Conservation (phyloP, 73 alveolate species). For the Paramecium pentaurelia region DNA sequence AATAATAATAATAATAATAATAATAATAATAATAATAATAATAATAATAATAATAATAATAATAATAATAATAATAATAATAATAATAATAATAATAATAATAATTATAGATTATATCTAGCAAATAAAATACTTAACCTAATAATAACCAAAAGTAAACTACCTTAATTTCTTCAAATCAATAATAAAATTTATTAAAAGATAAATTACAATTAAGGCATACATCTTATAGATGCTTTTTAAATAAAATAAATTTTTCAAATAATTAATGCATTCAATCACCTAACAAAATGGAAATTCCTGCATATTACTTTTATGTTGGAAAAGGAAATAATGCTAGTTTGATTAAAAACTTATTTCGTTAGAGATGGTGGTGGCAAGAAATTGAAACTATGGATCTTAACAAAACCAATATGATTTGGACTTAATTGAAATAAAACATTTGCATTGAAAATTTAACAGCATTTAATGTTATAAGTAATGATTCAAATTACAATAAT, state of each 20-base stretch:
- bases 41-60: background rate
- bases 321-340: conserved; percentile 84
- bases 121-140: background rate
- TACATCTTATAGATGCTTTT: conserved; percentile 38
- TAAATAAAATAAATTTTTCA: conserved; percentile 37
- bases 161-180: background rate
- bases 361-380: conserved; percentile 86
- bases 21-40: background rate
- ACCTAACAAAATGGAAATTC: conserved; percentile 35
- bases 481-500: conserved; percentile 8
- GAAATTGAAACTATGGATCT: conserved; percentile 57
- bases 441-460: background rate
- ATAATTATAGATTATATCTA: background rate
- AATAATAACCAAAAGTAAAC: background rate
- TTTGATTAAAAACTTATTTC: conserved; percentile 66
- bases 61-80: background rate
- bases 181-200: background rate
- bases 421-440: conserved; percentile 51
- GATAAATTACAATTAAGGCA: background rate
- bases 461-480: background rate
- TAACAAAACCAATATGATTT: background rate
- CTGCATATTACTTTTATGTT: conserved; percentile 69
- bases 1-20: background rate
- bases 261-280: background rate
- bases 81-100: background rate